Conservation (phyloP, 768 basidiomycete species). For the Rubroboletus satanas region DNA sequence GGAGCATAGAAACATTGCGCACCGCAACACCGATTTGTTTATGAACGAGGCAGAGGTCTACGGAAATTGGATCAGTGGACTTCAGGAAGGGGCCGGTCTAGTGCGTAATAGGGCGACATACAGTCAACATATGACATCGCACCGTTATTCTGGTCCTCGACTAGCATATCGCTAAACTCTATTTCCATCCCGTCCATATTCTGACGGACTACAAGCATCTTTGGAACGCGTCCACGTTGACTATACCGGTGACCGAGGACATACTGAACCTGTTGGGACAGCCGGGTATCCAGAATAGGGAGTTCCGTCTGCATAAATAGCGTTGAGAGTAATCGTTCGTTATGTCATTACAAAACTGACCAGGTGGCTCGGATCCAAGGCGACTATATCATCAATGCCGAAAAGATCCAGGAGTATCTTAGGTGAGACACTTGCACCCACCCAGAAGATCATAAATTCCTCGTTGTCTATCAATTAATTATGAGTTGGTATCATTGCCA, state of each 20-base stretch:
- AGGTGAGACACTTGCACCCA: conserved; percentile 79
- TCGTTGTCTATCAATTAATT: conserved; percentile 66
- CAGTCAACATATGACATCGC: conserved; percentile 89
- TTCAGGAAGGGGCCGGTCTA: background rate
- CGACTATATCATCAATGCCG: conserved; percentile 73
- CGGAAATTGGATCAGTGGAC: background rate
- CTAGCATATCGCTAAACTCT: conserved; percentile 95
- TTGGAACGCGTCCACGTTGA: conserved; percentile 52
- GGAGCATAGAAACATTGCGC: conserved; percentile 1
- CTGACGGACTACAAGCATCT: conserved; percentile 79
- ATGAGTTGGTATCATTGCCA: conserved; percentile 13
- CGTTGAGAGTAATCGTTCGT: background rate
- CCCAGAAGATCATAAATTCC: conserved; percentile 84
- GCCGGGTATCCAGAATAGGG: conserved; percentile 63
- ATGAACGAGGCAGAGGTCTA: conserved; percentile 34
- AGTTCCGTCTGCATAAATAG: conserved; percentile 52
- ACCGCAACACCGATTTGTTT: conserved; percentile 32
- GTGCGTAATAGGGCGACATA: conserved; percentile 36
- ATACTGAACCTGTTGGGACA: conserved; percentile 84
- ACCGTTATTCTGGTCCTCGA: conserved; percentile 97
- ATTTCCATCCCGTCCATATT: conserved; percentile 91
- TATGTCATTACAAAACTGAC: conserved; percentile 39
- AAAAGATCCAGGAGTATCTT: conserved; percentile 81
- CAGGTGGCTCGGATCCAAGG: conserved; percentile 57
- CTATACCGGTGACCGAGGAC: conserved; percentile 67